Evolutionary conservation across 2,329 filamentous ascomycete species (phyloP), one percentile per base, ranked within the genome.

Genomic region (Zasmidium citrigriseum): DNA sequence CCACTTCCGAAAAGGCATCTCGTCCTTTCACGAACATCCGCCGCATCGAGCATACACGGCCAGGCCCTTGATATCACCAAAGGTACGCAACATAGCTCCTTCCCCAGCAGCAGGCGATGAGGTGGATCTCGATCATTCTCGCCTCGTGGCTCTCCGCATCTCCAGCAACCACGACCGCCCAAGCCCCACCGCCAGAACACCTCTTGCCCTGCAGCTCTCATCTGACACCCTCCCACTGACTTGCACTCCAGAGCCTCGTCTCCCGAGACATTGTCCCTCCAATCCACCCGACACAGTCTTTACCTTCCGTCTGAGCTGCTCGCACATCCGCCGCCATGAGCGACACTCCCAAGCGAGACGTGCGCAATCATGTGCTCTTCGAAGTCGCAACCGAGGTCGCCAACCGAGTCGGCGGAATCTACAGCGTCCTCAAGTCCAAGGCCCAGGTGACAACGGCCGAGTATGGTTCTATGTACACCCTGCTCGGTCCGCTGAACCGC

Each of bases 351-450:
- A 66, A 66, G 70, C 73, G 86, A 71, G 93, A 98, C 78, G 90
- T 98, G 71, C 92, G 90, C 80, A 95, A 96, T 77, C 95, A 98
- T 79, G 83, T 96, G 72, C 89, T 99, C 68, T 99, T 99, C 74
- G 95, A 99, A 80, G 83, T 98, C 70, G 92, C 95, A 61, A 98
- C 95, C 21, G 95, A 99, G 76, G 95, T 98, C 68, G 95, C 95
- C 62, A 96, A 98, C 82, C 87, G 95, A 84, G 95, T 99, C 62
- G 95, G 95, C 72, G 95, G 95, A 70, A 99, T 99, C 79, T 99
- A 99, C 82, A 98, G 93, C 16, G 95, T 99, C 66, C 88, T 99
- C 78, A 99, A 99, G 78, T 99, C 95, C 62, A 99, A 99, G 78
- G 93, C 95, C 38, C 93, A 95, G 52, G 95, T 98, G 62, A 98